Percentiles rank a stretch among this genome's conserved stretches.
phyloP scores from a whole-genome alignment of 2,329 filamentous ascomycete genomes.

The Diaporthe batatas region DNA sequence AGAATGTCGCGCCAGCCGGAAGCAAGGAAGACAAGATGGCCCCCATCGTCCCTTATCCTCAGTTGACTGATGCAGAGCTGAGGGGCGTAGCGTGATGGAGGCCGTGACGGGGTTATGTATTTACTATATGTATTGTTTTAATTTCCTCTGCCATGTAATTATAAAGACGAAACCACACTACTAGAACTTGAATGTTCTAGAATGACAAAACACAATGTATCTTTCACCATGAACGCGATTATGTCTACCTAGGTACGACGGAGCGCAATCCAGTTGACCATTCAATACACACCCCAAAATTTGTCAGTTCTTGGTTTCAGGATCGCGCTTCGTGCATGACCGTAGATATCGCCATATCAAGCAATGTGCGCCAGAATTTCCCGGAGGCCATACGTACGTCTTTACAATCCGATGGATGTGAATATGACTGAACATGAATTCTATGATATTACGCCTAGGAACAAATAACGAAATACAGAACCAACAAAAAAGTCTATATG shows the following conservation, averaged over 20 bases:
- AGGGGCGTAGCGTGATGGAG: not conserved
- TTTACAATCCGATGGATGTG: not conserved
- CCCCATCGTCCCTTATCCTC: slow-evolving; percentile 7
- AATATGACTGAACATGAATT: not conserved
- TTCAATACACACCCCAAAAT: not conserved
- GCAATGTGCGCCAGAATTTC: not conserved
- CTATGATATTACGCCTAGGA: not conserved
- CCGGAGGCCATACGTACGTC: not conserved
- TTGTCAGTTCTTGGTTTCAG: too few species aligned
- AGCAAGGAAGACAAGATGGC: slow-evolving; percentile 18
- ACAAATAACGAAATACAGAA: not conserved
- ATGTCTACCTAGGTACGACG: too few species aligned
- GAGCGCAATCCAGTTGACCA: not conserved
- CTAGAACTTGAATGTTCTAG: too few species aligned
- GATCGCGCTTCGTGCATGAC: too few species aligned
- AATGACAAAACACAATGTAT: too few species aligned
- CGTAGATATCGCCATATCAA: not conserved
- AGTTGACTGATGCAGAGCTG: slow-evolving; percentile 5
- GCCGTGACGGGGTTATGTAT: not conserved
- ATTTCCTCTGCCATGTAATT: too few species aligned
- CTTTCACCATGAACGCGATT: too few species aligned
- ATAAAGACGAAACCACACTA: too few species aligned
- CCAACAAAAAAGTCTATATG: not conserved
- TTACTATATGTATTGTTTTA: not conserved
- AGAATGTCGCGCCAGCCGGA: slow-evolving; percentile 3